phyloP scores from a whole-genome alignment of 2,329 filamentous ascomycete genomes.

The Aspergillus awamori region DNA sequence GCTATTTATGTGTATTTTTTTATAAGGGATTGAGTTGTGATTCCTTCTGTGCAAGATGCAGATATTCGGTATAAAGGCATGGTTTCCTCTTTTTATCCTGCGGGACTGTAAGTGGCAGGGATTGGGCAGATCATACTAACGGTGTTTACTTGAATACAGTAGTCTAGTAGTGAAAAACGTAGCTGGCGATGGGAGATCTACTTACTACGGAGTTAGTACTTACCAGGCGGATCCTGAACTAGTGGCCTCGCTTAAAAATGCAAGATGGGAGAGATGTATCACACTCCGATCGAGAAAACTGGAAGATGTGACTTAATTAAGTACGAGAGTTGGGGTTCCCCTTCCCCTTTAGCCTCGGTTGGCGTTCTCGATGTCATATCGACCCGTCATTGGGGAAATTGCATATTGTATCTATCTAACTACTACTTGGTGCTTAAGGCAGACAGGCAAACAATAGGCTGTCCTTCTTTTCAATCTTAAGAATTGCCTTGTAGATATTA shows the following conservation, averaged over 20 bases:
- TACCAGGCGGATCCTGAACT: not conserved
- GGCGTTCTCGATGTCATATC: conserved; percentile 7
- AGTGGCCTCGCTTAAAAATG: not conserved
- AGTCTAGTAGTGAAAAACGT: not conserved
- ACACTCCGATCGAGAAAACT: not conserved
- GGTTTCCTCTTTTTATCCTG: not conserved
- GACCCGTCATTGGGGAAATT: not conserved
- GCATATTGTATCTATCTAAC: too few relatives aligned
- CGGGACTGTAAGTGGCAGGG: not conserved
- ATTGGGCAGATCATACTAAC: not conserved
- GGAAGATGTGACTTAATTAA: not conserved
- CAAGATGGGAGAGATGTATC: not conserved
- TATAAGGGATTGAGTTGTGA: not conserved
- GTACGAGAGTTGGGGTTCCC: not conserved
- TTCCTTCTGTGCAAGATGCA: too few relatives aligned
- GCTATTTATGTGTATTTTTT: not conserved
- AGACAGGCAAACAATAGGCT: not conserved
- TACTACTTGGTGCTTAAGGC: not conserved
- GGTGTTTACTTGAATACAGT: not conserved
- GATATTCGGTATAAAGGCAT: not conserved
- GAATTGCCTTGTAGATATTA: too few relatives aligned
- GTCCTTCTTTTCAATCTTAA: too few relatives aligned
- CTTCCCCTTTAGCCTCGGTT: not conserved
- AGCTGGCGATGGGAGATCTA: not conserved
- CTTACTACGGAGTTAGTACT: not conserved